Conservation (phyloP, 441 rosid species). For the Flueggea neowawraea region DNA sequence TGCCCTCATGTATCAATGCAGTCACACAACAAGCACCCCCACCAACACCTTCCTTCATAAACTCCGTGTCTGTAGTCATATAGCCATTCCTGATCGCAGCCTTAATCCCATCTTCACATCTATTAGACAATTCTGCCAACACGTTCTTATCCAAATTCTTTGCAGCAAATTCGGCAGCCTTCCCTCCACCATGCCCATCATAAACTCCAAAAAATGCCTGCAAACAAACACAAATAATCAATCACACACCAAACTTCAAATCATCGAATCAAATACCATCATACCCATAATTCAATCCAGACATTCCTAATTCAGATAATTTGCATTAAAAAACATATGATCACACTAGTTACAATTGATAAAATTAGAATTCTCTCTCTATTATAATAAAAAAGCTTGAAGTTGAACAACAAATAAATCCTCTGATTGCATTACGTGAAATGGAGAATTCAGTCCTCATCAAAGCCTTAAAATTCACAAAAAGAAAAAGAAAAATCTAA, state of each 20-base stretch:
- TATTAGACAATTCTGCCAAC: slow-evolving; percentile 25
- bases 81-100: slow-evolving; percentile 55
- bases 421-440: too few relatives aligned
- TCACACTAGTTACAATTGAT: too few relatives aligned
- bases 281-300: background rate
- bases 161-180: slow-evolving; percentile 70
- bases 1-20: slow-evolving; percentile 43
- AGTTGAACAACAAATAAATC: too few relatives aligned
- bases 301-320: too few relatives aligned
- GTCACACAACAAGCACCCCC: slow-evolving; percentile 81
- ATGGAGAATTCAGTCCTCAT: too few relatives aligned
- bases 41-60: slow-evolving; percentile 33
- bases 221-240: background rate
- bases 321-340: too few relatives aligned
- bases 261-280: background rate
- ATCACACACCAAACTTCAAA: background rate
- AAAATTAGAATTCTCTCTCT: too few relatives aligned
- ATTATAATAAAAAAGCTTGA: too few relatives aligned
- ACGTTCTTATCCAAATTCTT: slow-evolving; percentile 55
- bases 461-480: too few relatives aligned
- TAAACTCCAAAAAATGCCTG: slow-evolving; percentile 72
- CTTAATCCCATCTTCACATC: slow-evolving; percentile 24
- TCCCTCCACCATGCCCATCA: slow-evolving; percentile 75
- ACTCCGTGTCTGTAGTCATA: slow-evolving; percentile 16
- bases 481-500: too few relatives aligned